Percentiles rank a stretch among this genome's conserved stretches.
Evolutionary conservation across 305 asterid genomes (phyloP).

Genomic region (Solanum hybrid): DNA sequence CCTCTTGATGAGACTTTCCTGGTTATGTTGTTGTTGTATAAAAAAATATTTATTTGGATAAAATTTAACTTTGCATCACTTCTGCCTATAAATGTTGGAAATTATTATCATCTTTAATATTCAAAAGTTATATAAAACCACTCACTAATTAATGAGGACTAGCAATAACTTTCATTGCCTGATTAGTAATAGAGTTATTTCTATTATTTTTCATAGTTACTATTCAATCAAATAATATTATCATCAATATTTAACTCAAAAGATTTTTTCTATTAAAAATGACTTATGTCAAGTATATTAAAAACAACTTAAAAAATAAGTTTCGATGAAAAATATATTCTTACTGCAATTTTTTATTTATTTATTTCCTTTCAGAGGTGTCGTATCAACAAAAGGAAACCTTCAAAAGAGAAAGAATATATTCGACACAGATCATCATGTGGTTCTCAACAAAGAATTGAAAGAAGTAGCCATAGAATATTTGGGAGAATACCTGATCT

Average conservation of each 20-base stretch:
- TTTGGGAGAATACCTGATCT: too few relatives aligned
- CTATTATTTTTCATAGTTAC: background rate
- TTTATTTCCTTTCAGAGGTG: constrained; percentile 11
- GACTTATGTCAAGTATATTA: background rate
- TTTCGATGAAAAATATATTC: background rate
- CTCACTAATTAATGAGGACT: background rate
- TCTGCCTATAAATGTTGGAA: too few relatives aligned
- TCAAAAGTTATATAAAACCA: background rate
- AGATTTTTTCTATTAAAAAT: background rate
- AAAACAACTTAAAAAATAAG: background rate
- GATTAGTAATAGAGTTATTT: background rate
- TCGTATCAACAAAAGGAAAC: constrained; percentile 11
- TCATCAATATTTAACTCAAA: background rate
- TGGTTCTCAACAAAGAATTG: too few relatives aligned
- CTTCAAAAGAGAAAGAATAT: background rate
- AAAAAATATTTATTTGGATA: too few relatives aligned
- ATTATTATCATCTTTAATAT: too few relatives aligned
- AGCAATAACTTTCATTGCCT: background rate
- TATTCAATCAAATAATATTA: background rate
- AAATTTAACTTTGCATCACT: background rate
- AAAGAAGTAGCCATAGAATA: too few relatives aligned
- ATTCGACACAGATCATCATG: too few relatives aligned
- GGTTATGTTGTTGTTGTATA: background rate
- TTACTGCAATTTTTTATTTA: background rate
- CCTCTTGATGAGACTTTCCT: background rate